phyloP scores from a whole-genome alignment of 2,329 filamentous ascomycete genomes.

The Fusarium sp. region DNA sequence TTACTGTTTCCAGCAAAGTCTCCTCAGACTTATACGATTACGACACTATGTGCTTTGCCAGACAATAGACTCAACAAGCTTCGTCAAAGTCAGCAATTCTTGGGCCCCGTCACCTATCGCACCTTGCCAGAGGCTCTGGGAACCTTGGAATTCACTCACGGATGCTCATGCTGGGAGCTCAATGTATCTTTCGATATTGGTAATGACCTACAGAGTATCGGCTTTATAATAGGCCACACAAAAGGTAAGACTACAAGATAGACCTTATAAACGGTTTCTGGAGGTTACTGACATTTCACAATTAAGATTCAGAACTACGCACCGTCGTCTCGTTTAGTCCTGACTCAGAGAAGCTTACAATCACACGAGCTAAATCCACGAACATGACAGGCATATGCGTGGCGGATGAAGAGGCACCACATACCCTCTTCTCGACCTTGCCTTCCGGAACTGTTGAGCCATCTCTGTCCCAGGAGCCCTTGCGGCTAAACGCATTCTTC shows the following conservation, averaged over 20 bases:
- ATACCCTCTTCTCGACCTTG: neutral
- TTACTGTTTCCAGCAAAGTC: fast-evolving
- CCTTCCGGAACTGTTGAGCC: neutral
- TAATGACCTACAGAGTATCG: neutral
- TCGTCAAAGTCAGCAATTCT: neutral
- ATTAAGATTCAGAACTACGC: neutral
- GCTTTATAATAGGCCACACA: neutral
- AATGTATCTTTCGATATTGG: neutral
- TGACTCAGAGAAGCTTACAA: neutral
- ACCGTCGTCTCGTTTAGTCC: neutral
- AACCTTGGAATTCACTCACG: neutral
- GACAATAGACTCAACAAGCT: neutral
- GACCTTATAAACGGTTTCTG: fast-evolving
- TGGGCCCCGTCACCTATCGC: neutral
- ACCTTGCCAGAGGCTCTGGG: neutral
- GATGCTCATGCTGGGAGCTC: neutral
- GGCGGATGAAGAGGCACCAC: neutral
- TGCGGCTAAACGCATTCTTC: neutral
- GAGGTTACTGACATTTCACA: neutral
- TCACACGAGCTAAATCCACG: neutral
- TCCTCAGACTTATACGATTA: neutral
- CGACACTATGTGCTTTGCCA: neutral
- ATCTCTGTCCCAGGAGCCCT: fast-evolving
- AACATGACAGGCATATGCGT: neutral
- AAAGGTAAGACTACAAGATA: neutral